phyloP scores from a whole-genome alignment of 1,284 basidiomycete genomes.

The Cerrena zonata region DNA sequence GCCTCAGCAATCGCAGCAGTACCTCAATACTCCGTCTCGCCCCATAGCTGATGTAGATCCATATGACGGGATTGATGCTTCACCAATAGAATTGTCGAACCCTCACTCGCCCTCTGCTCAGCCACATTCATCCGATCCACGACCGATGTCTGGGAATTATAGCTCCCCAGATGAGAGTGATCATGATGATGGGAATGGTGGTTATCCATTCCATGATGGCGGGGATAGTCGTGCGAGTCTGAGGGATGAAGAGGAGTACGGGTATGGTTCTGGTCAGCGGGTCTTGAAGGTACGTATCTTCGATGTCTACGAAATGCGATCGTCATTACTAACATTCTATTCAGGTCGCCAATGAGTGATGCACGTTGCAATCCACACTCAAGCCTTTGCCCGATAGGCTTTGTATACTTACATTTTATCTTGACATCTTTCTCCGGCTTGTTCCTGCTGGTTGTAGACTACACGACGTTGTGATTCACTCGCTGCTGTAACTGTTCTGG shows the following conservation, averaged over 20 bases:
- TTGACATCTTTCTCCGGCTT: not conserved
- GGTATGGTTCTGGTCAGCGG: constrained; percentile 28
- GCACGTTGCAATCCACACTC: constrained; percentile 4
- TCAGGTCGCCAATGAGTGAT: constrained; percentile 37
- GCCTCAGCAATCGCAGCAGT: constrained; percentile 3
- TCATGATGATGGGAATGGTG: constrained; percentile 17
- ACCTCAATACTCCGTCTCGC: constrained; percentile 5
- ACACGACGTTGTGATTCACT: not conserved
- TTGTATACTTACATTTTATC: not conserved
- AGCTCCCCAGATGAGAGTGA: constrained; percentile 24
- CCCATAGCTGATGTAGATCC: constrained; percentile 15
- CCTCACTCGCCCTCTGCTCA: constrained; percentile 6
- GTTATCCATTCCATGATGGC: constrained; percentile 8
- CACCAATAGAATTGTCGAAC: constrained; percentile 8
- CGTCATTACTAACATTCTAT: not conserved
- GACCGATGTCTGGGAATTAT: constrained; percentile 19
- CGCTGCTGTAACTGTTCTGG: not conserved
- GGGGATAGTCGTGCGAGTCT: constrained; percentile 26
- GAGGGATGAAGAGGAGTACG: constrained; percentile 35
- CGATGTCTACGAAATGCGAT: not conserved
- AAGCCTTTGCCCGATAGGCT: not conserved
- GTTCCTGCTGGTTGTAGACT: not conserved
- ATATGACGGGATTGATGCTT: constrained; percentile 12
- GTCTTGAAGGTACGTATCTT: constrained; percentile 39
- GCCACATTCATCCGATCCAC: constrained; percentile 12